phyloP scores from a whole-genome alignment of 164 flowering plant species.

The Kalanchoe fedtschenkoi region DNA sequence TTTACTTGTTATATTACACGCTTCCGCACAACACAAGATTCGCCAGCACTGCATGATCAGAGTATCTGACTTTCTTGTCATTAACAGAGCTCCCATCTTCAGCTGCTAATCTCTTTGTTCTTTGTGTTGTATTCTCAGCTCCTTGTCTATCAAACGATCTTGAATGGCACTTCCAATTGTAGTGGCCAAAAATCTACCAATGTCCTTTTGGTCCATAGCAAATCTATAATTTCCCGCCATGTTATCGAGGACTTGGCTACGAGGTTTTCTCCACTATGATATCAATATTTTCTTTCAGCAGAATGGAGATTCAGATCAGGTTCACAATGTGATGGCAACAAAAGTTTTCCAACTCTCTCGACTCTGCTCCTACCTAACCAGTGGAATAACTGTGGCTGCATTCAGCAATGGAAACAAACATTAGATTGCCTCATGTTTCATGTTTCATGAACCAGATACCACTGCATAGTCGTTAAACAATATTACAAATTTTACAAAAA shows the following conservation, averaged over 20 bases:
- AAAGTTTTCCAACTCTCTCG: background rate
- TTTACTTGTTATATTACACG: too few species aligned
- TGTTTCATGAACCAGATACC: background rate
- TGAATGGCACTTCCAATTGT: conserved; percentile 46
- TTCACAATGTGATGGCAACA: background rate
- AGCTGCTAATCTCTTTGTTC: conserved; percentile 71
- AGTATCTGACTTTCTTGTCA: conserved; percentile 40
- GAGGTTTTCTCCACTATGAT: too few species aligned
- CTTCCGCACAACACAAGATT: conserved; percentile 78
- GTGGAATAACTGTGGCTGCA: background rate
- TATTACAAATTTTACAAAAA: too few species aligned
- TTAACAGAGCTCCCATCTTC: conserved; percentile 32
- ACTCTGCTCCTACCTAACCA: background rate
- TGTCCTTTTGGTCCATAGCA: conserved; percentile 46
- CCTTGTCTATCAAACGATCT: conserved; percentile 45
- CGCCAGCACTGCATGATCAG: conserved; percentile 72
- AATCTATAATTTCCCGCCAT: conserved; percentile 40
- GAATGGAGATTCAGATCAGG: too few species aligned
- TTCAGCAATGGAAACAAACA: background rate
- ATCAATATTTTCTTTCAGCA: background rate
- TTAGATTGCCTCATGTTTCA: background rate
- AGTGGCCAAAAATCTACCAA: conserved; percentile 31
- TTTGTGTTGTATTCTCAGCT: conserved; percentile 47
- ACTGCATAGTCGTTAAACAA: background rate
- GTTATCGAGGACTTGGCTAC: too few species aligned